phyloP scores from a whole-genome alignment of 2,329 filamentous ascomycete species.

The Aspergillus puulaauensis region DNA sequence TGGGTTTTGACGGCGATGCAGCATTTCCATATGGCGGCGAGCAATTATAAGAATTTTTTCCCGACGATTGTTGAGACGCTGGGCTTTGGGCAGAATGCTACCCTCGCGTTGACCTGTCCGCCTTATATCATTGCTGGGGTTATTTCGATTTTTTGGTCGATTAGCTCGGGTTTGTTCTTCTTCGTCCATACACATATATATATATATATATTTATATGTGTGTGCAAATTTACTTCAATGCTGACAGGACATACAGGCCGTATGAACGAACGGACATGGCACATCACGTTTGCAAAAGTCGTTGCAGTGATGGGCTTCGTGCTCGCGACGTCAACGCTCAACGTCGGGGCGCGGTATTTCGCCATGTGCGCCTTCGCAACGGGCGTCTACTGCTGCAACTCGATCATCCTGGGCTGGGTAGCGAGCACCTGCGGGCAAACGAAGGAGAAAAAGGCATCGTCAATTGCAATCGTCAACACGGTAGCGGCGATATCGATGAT shows the following conservation, averaged over 20 bases:
- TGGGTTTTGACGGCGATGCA: conserved; percentile 48
- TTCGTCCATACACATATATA: too few species aligned
- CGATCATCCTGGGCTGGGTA: conserved; percentile 45
- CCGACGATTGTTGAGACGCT: conserved; percentile 41
- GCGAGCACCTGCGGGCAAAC: conserved; percentile 44
- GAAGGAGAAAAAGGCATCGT: conserved; percentile 45
- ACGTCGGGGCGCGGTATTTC: conserved; percentile 31
- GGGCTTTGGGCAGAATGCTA: too few species aligned
- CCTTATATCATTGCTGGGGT: too few species aligned
- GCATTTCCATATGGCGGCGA: conserved; percentile 47
- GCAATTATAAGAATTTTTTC: conserved; percentile 47
- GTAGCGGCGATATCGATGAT: neutral
- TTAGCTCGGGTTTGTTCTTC: too few species aligned
- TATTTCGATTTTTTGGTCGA: too few species aligned
- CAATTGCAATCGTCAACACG: conserved; percentile 44
- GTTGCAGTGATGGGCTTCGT: conserved; percentile 32
- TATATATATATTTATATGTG: too few species aligned
- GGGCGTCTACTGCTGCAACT: conserved; percentile 36
- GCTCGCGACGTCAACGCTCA: conserved; percentile 27
- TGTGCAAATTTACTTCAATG: too few species aligned
- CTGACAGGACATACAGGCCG: conserved; percentile 35
- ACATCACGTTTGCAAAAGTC: conserved; percentile 27
- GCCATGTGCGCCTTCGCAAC: conserved; percentile 31
- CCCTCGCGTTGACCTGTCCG: too few species aligned
- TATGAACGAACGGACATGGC: conserved; percentile 35